These are phyloP conservation scores for Escallonia rubra DNA, from an alignment of 129 eudicot genomes.

Conservation along the genomic window DNA sequence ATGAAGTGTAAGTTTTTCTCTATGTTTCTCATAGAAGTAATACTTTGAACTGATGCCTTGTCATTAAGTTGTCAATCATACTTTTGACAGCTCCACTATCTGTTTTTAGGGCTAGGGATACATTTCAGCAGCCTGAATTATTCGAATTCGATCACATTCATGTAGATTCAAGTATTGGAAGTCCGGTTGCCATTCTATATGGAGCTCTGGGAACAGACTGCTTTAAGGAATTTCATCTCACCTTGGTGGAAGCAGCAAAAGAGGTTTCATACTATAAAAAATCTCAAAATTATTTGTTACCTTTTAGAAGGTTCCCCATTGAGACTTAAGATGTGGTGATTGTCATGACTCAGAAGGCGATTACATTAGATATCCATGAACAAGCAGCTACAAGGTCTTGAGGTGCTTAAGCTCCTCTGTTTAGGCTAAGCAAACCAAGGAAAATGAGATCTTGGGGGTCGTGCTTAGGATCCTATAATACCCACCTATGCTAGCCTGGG, in stretches of 20 bases:
- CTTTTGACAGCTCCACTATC: constrained; percentile 13
- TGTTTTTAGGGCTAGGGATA: constrained; percentile 46
- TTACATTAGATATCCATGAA: too few relatives aligned
- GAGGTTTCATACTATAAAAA: constrained; percentile 44
- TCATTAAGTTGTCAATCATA: background rate
- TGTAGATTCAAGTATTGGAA: constrained; percentile 60
- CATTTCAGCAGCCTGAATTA: constrained; percentile 89
- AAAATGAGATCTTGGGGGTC: too few relatives aligned
- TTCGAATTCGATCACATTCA: constrained; percentile 90
- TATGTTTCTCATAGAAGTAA: constrained; percentile 1
- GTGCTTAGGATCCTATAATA: too few relatives aligned
- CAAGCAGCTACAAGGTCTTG: too few relatives aligned
- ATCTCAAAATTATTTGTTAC: too few relatives aligned
- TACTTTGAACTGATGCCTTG: background rate
- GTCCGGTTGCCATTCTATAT: constrained; percentile 80
- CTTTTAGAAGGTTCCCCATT: too few relatives aligned
- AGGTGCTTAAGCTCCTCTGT: too few relatives aligned
- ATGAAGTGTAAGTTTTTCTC: constrained; percentile 41
- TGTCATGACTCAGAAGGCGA: too few relatives aligned
- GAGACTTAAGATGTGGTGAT: too few relatives aligned
- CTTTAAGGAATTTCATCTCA: constrained; percentile 64
- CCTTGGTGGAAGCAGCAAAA: constrained; percentile 72
- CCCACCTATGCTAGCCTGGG: too few relatives aligned
- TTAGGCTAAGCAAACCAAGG: too few relatives aligned
- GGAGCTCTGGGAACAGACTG: constrained; percentile 96